Evolutionary conservation across 768 basidiomycete species (phyloP).

Genomic region (Mycena leptocephala): DNA sequence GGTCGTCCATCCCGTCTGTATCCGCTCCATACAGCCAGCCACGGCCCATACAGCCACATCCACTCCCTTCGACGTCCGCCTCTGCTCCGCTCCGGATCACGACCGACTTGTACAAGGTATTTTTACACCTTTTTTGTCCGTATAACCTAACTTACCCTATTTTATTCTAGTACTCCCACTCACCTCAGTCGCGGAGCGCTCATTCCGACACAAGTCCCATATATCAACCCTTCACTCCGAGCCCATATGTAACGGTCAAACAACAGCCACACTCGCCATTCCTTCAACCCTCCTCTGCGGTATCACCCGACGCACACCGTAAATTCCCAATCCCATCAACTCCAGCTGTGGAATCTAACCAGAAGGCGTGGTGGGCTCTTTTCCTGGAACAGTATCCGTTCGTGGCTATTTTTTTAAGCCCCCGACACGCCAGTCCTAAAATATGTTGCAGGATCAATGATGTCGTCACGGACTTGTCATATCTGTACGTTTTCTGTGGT

Average conservation of each 20-base stretch:
- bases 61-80: conserved; percentile 7
- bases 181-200: conserved; percentile 11
- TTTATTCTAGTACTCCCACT: conserved; percentile 1
- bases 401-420: conserved; percentile 29
- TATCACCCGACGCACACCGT: conserved; percentile 42
- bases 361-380: conserved; percentile 61
- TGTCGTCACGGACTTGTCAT: conserved; percentile 66
- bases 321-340: conserved; percentile 55
- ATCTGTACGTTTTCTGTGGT: conserved; percentile 56
- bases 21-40: conserved; percentile 13
- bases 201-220: not conserved
- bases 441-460: conserved; percentile 59
- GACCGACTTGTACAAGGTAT: conserved; percentile 27
- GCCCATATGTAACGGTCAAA: conserved; percentile 25
- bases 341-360: conserved; percentile 52
- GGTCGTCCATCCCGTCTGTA: conserved; percentile 1
- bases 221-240: conserved; percentile 15
- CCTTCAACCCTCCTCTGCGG: conserved; percentile 34
- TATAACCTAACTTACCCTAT: not conserved
- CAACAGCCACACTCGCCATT: conserved; percentile 46
- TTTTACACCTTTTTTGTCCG: not conserved
- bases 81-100: conserved; percentile 29
- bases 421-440: not conserved
- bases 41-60: conserved; percentile 23
- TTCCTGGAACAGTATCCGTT: conserved; percentile 58